phyloP scores from a whole-genome alignment of 495 filamentous ascomycete species.

The Bacidia rubella region DNA sequence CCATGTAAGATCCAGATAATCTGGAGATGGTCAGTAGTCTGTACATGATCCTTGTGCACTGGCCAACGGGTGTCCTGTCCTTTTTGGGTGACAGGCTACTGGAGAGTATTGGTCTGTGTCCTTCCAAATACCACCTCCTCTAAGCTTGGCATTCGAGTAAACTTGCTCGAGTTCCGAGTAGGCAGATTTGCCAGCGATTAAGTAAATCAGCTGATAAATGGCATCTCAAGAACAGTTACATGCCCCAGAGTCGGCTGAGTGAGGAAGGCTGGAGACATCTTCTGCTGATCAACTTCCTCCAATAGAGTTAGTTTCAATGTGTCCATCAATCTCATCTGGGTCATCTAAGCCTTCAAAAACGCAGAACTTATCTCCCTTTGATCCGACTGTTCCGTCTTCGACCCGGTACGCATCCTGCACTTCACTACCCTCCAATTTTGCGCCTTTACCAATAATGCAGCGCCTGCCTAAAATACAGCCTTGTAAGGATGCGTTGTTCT shows the following conservation, averaged over 20 bases:
- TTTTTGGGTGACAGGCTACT: neutral
- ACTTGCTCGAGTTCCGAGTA: too few relatives aligned
- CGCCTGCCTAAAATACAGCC: constrained; percentile 71
- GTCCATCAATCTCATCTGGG: constrained; percentile 17
- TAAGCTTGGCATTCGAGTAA: neutral
- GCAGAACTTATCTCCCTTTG: constrained; percentile 78
- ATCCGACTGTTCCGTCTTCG: constrained; percentile 57
- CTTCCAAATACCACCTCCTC: neutral
- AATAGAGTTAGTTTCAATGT: neutral
- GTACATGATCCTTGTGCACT: neutral
- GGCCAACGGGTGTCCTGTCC: neutral
- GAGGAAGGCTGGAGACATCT: too few relatives aligned
- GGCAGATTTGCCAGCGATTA: too few relatives aligned
- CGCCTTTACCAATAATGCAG: constrained; percentile 61
- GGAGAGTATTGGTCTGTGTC: neutral
- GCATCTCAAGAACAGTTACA: too few relatives aligned
- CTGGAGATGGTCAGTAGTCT: too few relatives aligned
- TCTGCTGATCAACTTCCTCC: neutral
- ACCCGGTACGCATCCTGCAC: constrained; percentile 79
- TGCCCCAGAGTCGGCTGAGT: too few relatives aligned
- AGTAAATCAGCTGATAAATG: too few relatives aligned
- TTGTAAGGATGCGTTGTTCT: constrained; percentile 58
- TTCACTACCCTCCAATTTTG: constrained; percentile 70
- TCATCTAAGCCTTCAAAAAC: constrained; percentile 57
- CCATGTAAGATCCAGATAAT: too few relatives aligned